Conservation (phyloP, 1,139 yeast species). For the Candida freyschussii region DNA sequence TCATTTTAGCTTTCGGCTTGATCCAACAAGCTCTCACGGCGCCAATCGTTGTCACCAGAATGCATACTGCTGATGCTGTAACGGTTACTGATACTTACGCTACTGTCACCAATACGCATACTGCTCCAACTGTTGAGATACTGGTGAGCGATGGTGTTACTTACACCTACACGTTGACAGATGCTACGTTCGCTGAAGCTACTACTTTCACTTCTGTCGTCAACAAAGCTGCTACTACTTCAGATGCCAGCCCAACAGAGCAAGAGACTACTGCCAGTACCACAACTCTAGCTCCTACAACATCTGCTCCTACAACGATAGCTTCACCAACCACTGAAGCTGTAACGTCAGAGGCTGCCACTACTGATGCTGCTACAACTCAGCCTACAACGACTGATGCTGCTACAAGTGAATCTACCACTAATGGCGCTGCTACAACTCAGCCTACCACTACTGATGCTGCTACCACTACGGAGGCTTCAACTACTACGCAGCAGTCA, state of each 20-base stretch:
- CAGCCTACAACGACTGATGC: conserved; percentile 9
- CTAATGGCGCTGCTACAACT: conserved; percentile 12
- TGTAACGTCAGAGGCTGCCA: conserved; percentile 2
- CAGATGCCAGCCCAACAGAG: conserved; percentile 27
- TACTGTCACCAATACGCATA: conserved; percentile 55
- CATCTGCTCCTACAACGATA: conserved; percentile 16
- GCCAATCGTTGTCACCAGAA: conserved; percentile 46
- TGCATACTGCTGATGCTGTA: conserved; percentile 58
- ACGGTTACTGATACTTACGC: conserved; percentile 49
- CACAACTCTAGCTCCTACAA: conserved; percentile 6
- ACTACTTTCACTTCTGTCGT: conserved; percentile 28
- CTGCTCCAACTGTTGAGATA: conserved; percentile 66
- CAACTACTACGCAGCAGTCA: conserved; percentile 13
- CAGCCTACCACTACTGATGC: conserved; percentile 3
- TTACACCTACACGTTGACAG: conserved; percentile 50
- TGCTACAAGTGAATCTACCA: conserved; percentile 11
- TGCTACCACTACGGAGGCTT: conserved; percentile 8
- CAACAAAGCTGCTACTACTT: conserved; percentile 19
- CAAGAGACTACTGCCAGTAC: conserved; percentile 20
- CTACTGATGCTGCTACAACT: conserved; percentile 3
- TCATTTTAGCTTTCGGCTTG: conserved; percentile 12
- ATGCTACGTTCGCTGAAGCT: conserved; percentile 29
- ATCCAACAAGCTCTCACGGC: conserved; percentile 20
- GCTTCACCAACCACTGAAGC: conserved; percentile 19
- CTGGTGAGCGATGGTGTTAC: conserved; percentile 59